These are phyloP conservation scores for Teratosphaeria destructans DNA, from an alignment of 2,329 filamentous ascomycete species.

Conservation along the genomic window DNA sequence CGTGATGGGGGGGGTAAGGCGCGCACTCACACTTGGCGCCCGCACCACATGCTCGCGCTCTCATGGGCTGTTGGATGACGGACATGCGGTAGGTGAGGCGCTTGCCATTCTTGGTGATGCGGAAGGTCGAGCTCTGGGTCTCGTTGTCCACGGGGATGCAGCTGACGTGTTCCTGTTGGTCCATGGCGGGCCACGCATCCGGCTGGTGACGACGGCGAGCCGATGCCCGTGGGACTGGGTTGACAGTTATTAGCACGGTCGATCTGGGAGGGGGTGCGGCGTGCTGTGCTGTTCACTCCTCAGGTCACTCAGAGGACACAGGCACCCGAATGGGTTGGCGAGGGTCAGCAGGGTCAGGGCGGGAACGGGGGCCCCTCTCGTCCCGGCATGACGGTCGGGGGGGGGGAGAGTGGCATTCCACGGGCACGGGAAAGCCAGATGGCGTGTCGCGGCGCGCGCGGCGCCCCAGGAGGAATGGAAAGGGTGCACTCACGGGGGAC, in stretches of 20 bases:
- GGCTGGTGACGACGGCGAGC: neutral
- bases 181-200: constrained; percentile 9
- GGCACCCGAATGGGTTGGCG: neutral
- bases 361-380: neutral
- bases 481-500: neutral
- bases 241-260: neutral
- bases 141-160: constrained; percentile 46
- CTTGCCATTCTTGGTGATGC: constrained; percentile 63
- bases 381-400: neutral
- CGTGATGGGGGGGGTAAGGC: neutral
- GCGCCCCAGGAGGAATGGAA: neutral
- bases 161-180: constrained; percentile 12
- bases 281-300: neutral
- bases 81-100: constrained; percentile 70
- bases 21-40: constrained; percentile 77
- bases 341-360: neutral
- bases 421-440: neutral
- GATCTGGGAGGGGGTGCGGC: neutral
- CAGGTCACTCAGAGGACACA: neutral
- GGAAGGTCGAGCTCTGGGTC: constrained; percentile 41
- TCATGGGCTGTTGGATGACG: constrained; percentile 88
- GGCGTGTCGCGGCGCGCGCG: neutral
- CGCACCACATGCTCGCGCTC: constrained; percentile 87
- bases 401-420: neutral
- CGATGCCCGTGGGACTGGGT: neutral